Percentiles rank a stretch among this genome's conserved stretches.
Conservation (phyloP, 1,139 yeast species). For the Sugiyamaella grinbergsii region DNA sequence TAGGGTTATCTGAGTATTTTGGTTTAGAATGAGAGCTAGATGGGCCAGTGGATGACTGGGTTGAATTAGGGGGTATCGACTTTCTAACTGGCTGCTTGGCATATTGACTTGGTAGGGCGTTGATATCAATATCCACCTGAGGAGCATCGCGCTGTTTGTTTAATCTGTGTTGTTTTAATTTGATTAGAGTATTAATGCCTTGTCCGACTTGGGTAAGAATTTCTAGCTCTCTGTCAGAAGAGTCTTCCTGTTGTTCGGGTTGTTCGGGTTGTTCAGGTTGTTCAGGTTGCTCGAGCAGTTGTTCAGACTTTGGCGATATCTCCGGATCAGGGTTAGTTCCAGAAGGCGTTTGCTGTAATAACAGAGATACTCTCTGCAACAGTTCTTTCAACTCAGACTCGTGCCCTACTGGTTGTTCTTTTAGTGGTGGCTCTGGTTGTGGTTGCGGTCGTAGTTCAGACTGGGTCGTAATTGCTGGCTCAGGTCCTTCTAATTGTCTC, state of each 20-base stretch:
- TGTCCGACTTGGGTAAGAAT: conserved; percentile 16
- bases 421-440: neutral
- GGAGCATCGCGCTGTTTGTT: neutral
- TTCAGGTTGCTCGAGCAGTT: neutral
- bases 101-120: no score
- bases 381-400: conserved; percentile 9
- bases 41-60: neutral
- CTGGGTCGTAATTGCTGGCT: no score
- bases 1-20: neutral
- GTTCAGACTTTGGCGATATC: no score
- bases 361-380: conserved; percentile 5
- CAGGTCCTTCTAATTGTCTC: conserved; percentile 1
- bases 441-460: neutral
- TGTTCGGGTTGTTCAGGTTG: neutral
- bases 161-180: conserved; percentile 3
- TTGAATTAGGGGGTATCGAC: neutral
- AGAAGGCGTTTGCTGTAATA: conserved; percentile 5
- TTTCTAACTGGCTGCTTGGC: neutral
- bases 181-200: conserved; percentile 10
- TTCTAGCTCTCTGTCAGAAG: conserved; percentile 14
- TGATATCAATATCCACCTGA: no score
- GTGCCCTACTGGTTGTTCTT: no score
- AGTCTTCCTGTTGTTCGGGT: neutral
- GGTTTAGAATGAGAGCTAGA: neutral
- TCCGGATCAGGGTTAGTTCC: neutral